Evolutionary conservation across 768 basidiomycete genomes (phyloP).

Genomic region (Tephrocybe sp.): DNA sequence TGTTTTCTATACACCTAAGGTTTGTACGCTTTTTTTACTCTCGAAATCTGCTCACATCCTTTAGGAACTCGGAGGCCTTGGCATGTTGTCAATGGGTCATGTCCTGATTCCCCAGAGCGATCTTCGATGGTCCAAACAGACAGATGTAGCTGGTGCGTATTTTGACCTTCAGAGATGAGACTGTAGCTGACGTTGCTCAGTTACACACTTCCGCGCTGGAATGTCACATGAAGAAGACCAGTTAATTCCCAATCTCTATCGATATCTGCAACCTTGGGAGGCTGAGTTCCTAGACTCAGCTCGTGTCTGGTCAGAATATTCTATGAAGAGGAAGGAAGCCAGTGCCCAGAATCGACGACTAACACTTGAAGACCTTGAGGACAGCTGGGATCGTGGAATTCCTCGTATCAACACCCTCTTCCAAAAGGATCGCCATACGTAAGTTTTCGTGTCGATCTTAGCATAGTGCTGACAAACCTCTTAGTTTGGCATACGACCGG

Average conservation of each 20-base stretch:
- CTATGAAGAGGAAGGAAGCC: slow-evolving; percentile 99
- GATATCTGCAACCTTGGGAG: slow-evolving; percentile 97
- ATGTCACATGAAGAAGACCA: slow-evolving; percentile 97
- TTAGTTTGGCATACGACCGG: slow-evolving; percentile 85
- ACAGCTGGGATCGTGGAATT: slow-evolving; percentile 98
- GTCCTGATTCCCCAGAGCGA: slow-evolving; percentile 98
- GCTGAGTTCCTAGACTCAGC: slow-evolving; percentile 97
- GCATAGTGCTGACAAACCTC: slow-evolving; percentile 31
- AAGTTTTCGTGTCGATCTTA: slow-evolving; percentile 18
- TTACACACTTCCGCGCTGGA: slow-evolving; percentile 98
- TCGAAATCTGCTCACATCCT: background rate
- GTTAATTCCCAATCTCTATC: slow-evolving; percentile 95
- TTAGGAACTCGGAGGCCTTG: slow-evolving; percentile 92
- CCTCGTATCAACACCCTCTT: slow-evolving; percentile 98
- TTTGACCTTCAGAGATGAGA: background rate
- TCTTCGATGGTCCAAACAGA: slow-evolving; percentile 97
- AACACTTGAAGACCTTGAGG: slow-evolving; percentile 96
- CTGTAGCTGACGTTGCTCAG: slow-evolving; percentile 30
- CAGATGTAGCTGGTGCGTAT: slow-evolving; percentile 78
- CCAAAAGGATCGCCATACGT: slow-evolving; percentile 97
- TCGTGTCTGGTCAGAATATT: slow-evolving; percentile 99
- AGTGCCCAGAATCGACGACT: slow-evolving; percentile 96
- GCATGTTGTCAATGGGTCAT: slow-evolving; percentile 99
- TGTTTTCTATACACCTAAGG: slow-evolving; percentile 95
- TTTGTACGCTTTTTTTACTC: slow-evolving; percentile 20